Conservation (phyloP, 306 rosid species). For the Dicorynia guianensis region DNA sequence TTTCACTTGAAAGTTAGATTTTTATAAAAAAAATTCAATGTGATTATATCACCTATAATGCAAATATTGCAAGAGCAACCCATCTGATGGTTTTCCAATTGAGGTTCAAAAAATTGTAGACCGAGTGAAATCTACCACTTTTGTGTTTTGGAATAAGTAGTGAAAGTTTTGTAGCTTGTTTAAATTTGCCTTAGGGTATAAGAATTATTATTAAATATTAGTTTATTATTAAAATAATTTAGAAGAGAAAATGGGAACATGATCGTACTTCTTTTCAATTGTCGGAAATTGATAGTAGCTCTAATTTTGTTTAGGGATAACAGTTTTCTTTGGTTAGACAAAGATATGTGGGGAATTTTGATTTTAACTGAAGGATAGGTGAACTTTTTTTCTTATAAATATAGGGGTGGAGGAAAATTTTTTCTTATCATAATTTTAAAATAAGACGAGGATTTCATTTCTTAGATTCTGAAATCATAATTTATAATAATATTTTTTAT, state of each 20-base stretch:
- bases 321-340: too few species aligned
- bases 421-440: too few species aligned
- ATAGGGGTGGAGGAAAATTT: too few species aligned
- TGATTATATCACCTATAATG: slow-evolving; percentile 30
- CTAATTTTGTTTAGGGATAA: too few species aligned
- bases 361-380: too few species aligned
- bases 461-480: too few species aligned
- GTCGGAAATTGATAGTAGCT: too few species aligned
- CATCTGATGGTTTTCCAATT: slow-evolving; percentile 39
- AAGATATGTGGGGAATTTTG: too few species aligned
- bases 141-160: slow-evolving; percentile 31
- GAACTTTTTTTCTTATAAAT: too few species aligned
- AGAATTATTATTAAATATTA: not conserved
- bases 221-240: not conserved
- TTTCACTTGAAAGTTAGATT: too few species aligned
- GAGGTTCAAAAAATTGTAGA: slow-evolving; percentile 28
- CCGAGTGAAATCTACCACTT: slow-evolving; percentile 10
- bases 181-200: not conserved
- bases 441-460: too few species aligned
- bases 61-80: slow-evolving; percentile 33
- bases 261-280: slow-evolving; percentile 41
- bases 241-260: not conserved
- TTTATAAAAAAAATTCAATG: not conserved
- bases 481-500: too few species aligned
- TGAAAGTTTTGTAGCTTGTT: not conserved